Evolutionary conservation across 73 alveolate species (phyloP).

Genomic region (Breviolum minutum): DNA sequence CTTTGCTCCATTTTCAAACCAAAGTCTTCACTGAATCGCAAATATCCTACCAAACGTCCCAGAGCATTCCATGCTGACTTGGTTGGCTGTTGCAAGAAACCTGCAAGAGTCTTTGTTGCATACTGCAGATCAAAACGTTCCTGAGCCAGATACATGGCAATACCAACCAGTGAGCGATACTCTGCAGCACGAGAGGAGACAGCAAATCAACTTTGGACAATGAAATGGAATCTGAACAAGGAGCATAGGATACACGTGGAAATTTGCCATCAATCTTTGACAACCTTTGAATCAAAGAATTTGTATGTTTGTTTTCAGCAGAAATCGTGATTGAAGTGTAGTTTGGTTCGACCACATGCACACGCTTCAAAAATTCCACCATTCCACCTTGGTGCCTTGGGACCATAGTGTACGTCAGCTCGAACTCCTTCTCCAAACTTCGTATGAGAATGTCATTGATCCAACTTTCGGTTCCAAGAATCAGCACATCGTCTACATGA

Average conservation of each 20-base stretch:
- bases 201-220: neutral
- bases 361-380: slow-evolving; percentile 7
- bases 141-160: neutral
- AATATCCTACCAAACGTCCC: too few relatives aligned
- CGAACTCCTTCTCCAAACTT: neutral
- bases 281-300: neutral
- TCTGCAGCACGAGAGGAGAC: neutral
- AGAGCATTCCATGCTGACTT: neutral
- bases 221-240: neutral
- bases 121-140: neutral
- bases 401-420: neutral
- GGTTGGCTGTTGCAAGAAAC: neutral
- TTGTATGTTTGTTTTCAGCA: neutral
- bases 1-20: neutral
- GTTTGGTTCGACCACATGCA: neutral
- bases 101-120: neutral
- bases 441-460: neutral
- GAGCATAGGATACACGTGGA: neutral
- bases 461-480: neutral
- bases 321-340: neutral
- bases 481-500: neutral
- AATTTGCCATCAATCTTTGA: neutral
- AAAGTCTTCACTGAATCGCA: too few relatives aligned
- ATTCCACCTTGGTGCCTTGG: neutral
- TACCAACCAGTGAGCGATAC: neutral